Base-by-base conservation (phyloP, 2,329 filamentous ascomycete genomes). In the Exophiala lecanii-corni region DNA sequence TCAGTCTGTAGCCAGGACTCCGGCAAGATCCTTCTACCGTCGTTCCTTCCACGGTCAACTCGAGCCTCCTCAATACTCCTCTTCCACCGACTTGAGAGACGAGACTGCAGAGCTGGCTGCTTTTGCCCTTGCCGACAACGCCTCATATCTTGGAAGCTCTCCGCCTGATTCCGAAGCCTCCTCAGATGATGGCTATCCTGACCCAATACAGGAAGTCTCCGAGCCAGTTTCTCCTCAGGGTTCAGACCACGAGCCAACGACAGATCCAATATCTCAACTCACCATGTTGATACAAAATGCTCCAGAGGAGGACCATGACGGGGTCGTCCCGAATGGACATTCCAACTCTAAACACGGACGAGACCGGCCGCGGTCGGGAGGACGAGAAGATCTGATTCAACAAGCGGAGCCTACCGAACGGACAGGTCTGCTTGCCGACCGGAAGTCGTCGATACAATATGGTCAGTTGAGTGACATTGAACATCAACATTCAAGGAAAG, bases 61-160 rank as follows among this genome's bases (percentile, higher is more conserved):
- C 50, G 68, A 91, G 59, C 84, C 79, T 55, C 76, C 79, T 13
- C 79, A 86, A 55, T 86, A 86, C 63, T 84, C 86, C 28, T 84
- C 86, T 30, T 75, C 75, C 23, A 79, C 82, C 46, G 85, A 81
- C 53, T 84, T 95, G 30, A 83, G 89, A 51, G 83, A 92, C 65
- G 84, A 92, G 60, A 94, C 89, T 2, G 86, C 88, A 39, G 87
- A 94, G 65, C 73, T 95, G 43, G 89, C 89, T 32, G 87, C 79
- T 13, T 88, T 89, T 61, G 82, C 87, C 37, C 75, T 95, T 19
- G 82, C 82, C 28, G 79, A 85, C 30, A 54, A 39, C 26, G 37
- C 45, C 39, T 47, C 48, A 12, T 38, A 38, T 18, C 41, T 41
- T 15, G 51, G 43, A 12, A 53, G 47, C 45, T 49, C 47, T 40